phyloP scores from a whole-genome alignment of 805 yeast species.

The Millerozyma miso region DNA sequence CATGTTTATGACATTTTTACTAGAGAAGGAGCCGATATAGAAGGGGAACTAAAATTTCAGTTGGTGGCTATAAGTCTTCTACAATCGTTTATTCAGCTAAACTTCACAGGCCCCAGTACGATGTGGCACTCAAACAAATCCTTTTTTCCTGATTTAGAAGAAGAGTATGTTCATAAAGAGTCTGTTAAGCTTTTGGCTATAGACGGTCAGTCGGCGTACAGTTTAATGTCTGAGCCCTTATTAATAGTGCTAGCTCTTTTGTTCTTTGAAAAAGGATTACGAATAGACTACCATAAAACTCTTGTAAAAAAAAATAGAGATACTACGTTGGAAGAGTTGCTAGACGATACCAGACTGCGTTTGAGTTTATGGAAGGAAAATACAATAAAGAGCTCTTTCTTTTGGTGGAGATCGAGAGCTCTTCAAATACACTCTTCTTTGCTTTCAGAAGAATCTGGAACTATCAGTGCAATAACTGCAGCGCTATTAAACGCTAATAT shows the following conservation, averaged over 20 bases:
- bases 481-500: conserved; percentile 32
- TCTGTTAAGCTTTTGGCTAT: conserved; percentile 42
- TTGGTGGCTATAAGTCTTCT: conserved; percentile 56
- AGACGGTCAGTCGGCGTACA: conserved; percentile 72
- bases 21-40: conserved; percentile 2
- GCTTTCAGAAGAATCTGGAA: conserved; percentile 58
- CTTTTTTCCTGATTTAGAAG: conserved; percentile 23
- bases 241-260: conserved; percentile 25
- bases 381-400: conserved; percentile 43
- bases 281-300: conserved; percentile 34
- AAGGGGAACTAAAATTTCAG: conserved; percentile 21
- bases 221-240: conserved; percentile 37
- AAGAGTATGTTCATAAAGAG: conserved; percentile 17
- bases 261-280: conserved; percentile 40
- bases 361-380: conserved; percentile 11
- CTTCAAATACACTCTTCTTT: conserved; percentile 60
- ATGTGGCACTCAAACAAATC: conserved; percentile 31
- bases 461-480: conserved; percentile 40
- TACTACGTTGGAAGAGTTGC: conserved; percentile 23
- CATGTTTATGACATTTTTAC: conserved; percentile 6
- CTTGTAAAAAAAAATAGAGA: conserved; percentile 27
- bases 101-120: conserved; percentile 78
- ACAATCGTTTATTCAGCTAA: conserved; percentile 68
- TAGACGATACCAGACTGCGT: conserved; percentile 9
- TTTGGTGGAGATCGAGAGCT: conserved; percentile 78